phyloP scores from a whole-genome alignment of 352 stramenopile species.

The Thraustochytrium striatum region DNA sequence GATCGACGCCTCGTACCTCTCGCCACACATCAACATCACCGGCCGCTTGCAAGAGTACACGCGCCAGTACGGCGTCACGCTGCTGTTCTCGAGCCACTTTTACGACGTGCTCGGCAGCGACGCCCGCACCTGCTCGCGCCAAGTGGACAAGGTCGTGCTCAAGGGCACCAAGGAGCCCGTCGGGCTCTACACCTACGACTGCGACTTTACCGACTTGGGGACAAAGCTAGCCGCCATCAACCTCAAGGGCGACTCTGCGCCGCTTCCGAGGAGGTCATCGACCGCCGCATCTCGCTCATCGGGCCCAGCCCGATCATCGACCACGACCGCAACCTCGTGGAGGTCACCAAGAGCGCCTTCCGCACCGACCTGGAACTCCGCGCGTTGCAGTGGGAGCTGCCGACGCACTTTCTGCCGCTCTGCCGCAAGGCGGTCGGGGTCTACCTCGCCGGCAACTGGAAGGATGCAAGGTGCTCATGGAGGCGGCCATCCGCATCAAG shows the following conservation, averaged over 20 bases:
- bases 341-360: constrained; percentile 50
- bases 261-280: constrained; percentile 30
- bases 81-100: constrained; percentile 90
- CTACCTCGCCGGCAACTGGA: constrained; percentile 53
- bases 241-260: not conserved
- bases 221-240: constrained; percentile 9
- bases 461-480: constrained; percentile 42
- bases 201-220: constrained; percentile 30
- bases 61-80: constrained; percentile 86
- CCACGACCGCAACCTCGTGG: constrained; percentile 29
- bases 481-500: constrained; percentile 13
- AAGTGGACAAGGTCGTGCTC: constrained; percentile 90
- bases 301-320: constrained; percentile 50
- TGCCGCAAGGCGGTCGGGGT: constrained; percentile 46
- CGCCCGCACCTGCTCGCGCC: constrained; percentile 75
- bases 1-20: constrained; percentile 96
- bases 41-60: constrained; percentile 88
- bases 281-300: constrained; percentile 33
- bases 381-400: constrained; percentile 48
- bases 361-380: constrained; percentile 49
- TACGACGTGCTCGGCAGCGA: constrained; percentile 83
- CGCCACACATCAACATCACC: constrained; percentile 94
- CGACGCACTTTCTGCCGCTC: constrained; percentile 33
- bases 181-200: constrained; percentile 87
- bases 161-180: constrained; percentile 91